Evolutionary conservation across 768 basidiomycete species (phyloP), one percentile per base, ranked within the genome.

Genomic region (Amanita exitialis): DNA sequence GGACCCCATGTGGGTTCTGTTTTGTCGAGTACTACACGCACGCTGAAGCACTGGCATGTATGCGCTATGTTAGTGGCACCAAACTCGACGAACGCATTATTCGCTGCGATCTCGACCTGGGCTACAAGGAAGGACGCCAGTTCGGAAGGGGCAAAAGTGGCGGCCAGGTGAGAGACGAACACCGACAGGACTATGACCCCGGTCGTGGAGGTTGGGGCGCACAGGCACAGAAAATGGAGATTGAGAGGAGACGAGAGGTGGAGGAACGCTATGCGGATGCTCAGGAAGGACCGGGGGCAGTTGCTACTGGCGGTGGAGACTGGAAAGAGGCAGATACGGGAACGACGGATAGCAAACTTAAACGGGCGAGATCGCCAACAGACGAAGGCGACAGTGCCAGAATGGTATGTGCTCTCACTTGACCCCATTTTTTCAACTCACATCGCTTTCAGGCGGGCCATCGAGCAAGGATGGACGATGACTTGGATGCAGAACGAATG

Each of bases 61-160:
- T 98, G 79, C 83, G 86, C 44, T 94, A 96, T 65, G 80, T 98
- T 59, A 92, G 89, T 46, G 96, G 95, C n/a, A 93, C 94, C 32
- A 98, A 98, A 71, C 82, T 99, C 18, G 96, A 99, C 67, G 96
- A 99, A 68, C 87, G 96, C 30, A 90, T 99, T 59, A 95, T 99
- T 56, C 87, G 96, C 43, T 97, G 94, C 62, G 96, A 99, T 71
- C 72, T 99, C 61, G 96, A 99, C 71, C 75, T 93, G 23, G 96
- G 96, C 5, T 99, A 97, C 69, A 83, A 83, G 62, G 96, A 99
- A 62, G 95, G 95, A 12, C 74, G 96, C 55, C 96, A 99, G 67
- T 99, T 97, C 56, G 96, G 96, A 27, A 75, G 96, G 54, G 96
- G 96, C 23, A 97, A 94, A 67, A 94, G 90, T 57, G 96, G 96